Percentiles rank a stretch among this genome's conserved stretches.
phyloP scores from a whole-genome alignment of 768 basidiomycete genomes.

The Trametes cingulata region DNA sequence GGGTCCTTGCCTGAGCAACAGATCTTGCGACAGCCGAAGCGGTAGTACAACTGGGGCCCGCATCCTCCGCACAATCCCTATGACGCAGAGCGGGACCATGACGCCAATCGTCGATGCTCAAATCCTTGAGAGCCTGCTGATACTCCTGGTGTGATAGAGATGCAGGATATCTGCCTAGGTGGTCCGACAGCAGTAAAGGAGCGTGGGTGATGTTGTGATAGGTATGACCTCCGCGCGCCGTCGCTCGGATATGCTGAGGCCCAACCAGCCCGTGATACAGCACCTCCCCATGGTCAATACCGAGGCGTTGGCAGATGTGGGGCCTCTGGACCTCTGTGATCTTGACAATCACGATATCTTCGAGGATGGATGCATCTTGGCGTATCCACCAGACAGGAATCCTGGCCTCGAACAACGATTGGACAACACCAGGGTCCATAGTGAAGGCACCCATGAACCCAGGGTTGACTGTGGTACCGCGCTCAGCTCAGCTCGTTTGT shows the following conservation, averaged over 20 bases:
- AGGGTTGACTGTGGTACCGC: not conserved
- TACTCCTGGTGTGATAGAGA: not conserved
- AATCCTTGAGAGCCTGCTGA: not conserved
- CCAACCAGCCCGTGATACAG: not conserved
- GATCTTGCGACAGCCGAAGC: no score
- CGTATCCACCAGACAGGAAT: not conserved
- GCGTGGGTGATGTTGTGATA: not conserved
- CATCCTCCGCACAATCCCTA: no score
- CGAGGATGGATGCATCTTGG: not conserved
- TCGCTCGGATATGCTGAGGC: not conserved
- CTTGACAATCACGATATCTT: not conserved
- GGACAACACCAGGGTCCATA: not conserved
- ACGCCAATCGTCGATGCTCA: no score
- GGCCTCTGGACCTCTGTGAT: not conserved
- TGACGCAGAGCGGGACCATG: no score
- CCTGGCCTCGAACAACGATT: not conserved
- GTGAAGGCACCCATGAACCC: constrained; percentile 1
- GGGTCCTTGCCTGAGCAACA: no score
- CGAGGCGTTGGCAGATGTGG: not conserved
- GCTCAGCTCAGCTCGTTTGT: no score
- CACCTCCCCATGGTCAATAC: not conserved
- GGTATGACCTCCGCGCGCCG: not conserved
- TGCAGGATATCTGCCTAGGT: not conserved
- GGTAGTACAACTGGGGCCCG: no score
- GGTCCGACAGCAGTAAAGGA: not conserved